Base-by-base conservation (phyloP, 116 monocot genomes). In the Trichopus zeylanicus region DNA sequence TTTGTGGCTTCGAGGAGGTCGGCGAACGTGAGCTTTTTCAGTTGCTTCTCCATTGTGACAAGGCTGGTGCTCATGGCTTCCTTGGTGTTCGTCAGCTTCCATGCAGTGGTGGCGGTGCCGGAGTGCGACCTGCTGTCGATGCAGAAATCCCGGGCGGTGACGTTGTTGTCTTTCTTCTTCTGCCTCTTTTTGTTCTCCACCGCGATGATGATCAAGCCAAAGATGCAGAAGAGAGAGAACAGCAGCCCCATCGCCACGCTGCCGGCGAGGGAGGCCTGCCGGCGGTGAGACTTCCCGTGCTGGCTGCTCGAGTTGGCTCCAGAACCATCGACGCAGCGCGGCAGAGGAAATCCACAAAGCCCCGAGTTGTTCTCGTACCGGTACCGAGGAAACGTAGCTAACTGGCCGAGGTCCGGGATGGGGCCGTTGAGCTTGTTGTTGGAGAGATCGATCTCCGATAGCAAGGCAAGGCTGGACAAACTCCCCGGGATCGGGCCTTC, bases 321-420 rank as follows among this genome's bases (percentile, higher is more conserved):
- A n/a, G 57, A 5, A 13, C 8, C 26, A 24, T 30, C 29, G 3
- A 3, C 65, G 37, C 87, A 87, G 2, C 63, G 6, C 5, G 72
- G 80, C 31, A 92, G 69, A 19, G 87, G 92, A n/a, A 87, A 68
- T 11, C 92, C 92, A 37, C 92, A 92, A 39, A 92, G 87, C 22
- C 76, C 76, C 0, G 83, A 75, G 39, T 92, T 87, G 76, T 84
- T 78, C 60, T 68, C 78, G 33, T 92, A 92, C 19, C 78, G 63
- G 59, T 48, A 42, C 5, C 67, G 38, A 1, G 92, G 83, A 58
- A 92, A 81, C 1, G 87, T 87, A 12, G 62, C 69, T 24, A 81
- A 52, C 15, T 57, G 61, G 16, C 81, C 81, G 5, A 63, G 61
- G 28, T 70, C 75, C 1, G 92, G 92, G 27, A 92, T 92, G n/a